Evolutionary conservation across 2,329 filamentous ascomycete species (phyloP).

Genomic region (Shiraia bambusicola): DNA sequence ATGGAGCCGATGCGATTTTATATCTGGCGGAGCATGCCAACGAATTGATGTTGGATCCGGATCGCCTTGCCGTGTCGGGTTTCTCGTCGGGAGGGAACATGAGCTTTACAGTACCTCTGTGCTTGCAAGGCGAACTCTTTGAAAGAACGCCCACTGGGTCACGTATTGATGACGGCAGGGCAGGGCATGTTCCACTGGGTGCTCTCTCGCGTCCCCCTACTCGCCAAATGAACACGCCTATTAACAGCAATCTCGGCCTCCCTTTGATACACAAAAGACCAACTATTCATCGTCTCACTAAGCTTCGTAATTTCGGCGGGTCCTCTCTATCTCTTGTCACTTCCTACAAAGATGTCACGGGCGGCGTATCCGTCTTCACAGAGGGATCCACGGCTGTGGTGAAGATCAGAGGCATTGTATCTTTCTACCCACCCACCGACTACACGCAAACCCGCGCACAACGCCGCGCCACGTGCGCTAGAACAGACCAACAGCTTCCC

Average conservation of each 20-base stretch:
- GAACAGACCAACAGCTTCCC: constrained; percentile 55
- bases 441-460: constrained; percentile 62
- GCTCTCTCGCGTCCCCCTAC: constrained; percentile 18
- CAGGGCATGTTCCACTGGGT: constrained; percentile 29
- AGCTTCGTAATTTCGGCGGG: constrained; percentile 36
- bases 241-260: constrained; percentile 30
- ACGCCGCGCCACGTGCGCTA: constrained; percentile 57
- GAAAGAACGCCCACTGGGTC: constrained; percentile 32
- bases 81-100: constrained; percentile 67
- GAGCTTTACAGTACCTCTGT: constrained; percentile 61
- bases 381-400: constrained; percentile 43
- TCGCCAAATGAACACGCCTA: constrained; percentile 21
- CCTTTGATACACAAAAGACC: constrained; percentile 36
- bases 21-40: constrained; percentile 59
- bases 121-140: constrained; percentile 53
- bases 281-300: constrained; percentile 37
- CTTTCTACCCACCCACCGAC: constrained; percentile 65
- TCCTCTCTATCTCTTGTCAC: constrained; percentile 40
- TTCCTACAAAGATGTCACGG: constrained; percentile 38
- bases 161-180: constrained; percentile 31
- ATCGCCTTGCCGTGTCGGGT: constrained; percentile 60
- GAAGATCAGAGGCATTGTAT: constrained; percentile 57
- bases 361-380: constrained; percentile 35
- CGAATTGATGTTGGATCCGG: constrained; percentile 58
- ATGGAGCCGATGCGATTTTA: constrained; percentile 62